Evolutionary conservation across 352 stramenopile species (phyloP).

Genomic region (Detonula confervacea): DNA sequence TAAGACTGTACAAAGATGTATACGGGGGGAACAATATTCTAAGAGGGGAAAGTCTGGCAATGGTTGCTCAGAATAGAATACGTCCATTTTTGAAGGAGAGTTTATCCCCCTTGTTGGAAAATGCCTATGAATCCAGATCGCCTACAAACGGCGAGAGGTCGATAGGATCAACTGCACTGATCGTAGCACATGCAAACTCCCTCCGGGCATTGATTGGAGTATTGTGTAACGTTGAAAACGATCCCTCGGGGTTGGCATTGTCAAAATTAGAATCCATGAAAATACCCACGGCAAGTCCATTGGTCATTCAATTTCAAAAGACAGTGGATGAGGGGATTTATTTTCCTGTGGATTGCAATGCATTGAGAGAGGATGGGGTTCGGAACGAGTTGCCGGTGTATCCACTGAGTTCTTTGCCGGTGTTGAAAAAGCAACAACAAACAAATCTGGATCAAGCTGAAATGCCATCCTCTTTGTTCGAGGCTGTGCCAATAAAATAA

Average conservation of each 20-base stretch:
- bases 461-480: no score
- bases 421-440: no score
- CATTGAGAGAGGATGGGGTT: background rate
- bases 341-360: conserved; percentile 31
- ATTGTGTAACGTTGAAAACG: conserved; percentile 90
- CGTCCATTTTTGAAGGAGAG: conserved; percentile 62
- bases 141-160: no score
- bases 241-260: conserved; percentile 86
- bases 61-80: conserved; percentile 62
- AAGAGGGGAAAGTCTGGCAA: conserved; percentile 54
- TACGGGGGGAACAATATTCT: conserved; percentile 59
- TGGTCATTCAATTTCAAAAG: conserved; percentile 83
- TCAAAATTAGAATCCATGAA: conserved; percentile 94
- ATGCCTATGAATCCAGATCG: conserved; percentile 87
- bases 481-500: no score
- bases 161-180: no score
- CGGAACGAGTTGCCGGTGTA: conserved; percentile 33
- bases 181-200: conserved; percentile 96
- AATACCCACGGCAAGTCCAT: conserved; percentile 94
- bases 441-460: no score
- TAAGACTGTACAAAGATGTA: conserved; percentile 59
- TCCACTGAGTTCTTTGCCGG: conserved; percentile 32
- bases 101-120: conserved; percentile 52
- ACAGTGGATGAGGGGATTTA: conserved; percentile 5
- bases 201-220: conserved; percentile 94